Percentiles rank a stretch among this genome's conserved stretches.
phyloP scores from a whole-genome alignment of 139 green algal species.

The Chlamydomonas eustigma region DNA sequence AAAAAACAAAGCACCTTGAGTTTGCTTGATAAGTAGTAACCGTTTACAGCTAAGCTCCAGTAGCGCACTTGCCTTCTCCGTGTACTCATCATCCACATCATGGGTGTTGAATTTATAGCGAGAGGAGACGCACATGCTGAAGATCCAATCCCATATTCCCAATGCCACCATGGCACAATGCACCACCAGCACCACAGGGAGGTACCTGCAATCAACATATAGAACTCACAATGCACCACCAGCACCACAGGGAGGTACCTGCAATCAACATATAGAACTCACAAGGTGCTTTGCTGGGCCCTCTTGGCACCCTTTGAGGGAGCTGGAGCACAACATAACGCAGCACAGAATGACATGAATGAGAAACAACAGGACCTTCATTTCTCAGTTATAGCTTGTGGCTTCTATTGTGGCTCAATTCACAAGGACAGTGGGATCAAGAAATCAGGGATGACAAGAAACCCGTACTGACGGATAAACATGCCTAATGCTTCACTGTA shows the following conservation, averaged over 20 bases:
- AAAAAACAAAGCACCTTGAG: too few relatives aligned
- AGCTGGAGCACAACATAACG: not conserved
- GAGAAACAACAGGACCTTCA: too few relatives aligned
- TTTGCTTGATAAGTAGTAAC: too few relatives aligned
- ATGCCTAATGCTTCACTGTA: too few relatives aligned
- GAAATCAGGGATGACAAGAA: too few relatives aligned
- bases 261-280: constrained; percentile 25
- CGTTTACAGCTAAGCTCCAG: too few relatives aligned
- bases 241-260: constrained; percentile 76
- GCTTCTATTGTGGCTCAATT: too few relatives aligned
- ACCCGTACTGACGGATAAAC: too few relatives aligned
- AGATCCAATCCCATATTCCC: constrained; percentile 47
- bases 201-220: constrained; percentile 65
- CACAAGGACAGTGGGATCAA: too few relatives aligned
- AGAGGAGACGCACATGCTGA: constrained; percentile 29
- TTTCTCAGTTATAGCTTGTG: too few relatives aligned
- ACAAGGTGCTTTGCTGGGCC: constrained; percentile 32
- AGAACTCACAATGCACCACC: constrained; percentile 35
- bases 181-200: constrained; percentile 64
- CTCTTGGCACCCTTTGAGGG: not conserved
- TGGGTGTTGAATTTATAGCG: constrained; percentile 31
- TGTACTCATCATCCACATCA: constrained; percentile 69
- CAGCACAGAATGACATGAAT: not conserved
- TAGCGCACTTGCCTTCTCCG: constrained; percentile 36
- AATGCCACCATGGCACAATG: constrained; percentile 52